A percentile compares a stretch with the other conserved stretches of the same genome.
Conservation (phyloP, 345 rosid genomes). For the Eucalyptus pumila region DNA sequence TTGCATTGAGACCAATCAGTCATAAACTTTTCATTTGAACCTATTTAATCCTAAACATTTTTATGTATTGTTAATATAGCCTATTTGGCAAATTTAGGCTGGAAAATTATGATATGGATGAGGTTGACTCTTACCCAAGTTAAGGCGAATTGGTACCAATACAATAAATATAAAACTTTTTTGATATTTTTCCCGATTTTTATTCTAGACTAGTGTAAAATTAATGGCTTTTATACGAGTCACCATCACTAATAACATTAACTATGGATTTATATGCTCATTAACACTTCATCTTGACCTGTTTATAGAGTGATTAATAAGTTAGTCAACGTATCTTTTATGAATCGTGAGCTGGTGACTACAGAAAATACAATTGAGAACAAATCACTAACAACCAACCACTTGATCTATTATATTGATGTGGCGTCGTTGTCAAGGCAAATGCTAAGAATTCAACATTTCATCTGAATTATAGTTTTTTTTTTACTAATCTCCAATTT, state of each 20-base stretch:
- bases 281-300: not conserved
- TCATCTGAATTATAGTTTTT: not conserved
- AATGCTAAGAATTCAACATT: not conserved
- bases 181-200: not conserved
- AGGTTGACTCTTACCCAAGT: not conserved
- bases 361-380: not conserved
- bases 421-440: not conserved
- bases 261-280: not conserved
- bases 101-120: not conserved
- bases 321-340: not conserved
- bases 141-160: rapidly evolving
- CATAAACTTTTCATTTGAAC: not conserved
- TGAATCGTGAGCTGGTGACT: not conserved
- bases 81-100: not conserved
- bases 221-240: not conserved
- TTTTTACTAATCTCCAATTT: not conserved
- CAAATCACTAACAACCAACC: not conserved
- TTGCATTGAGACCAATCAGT: rapidly evolving
- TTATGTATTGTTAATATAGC: too few relatives aligned
- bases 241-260: not conserved
- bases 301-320: not conserved
- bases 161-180: too few relatives aligned
- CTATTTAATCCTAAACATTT: too few relatives aligned
- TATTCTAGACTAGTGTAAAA: not conserved
- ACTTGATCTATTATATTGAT: not conserved